Evolutionary conservation across 2,329 filamentous ascomycete species (phyloP).

Genomic region (Didymella pomorum): DNA sequence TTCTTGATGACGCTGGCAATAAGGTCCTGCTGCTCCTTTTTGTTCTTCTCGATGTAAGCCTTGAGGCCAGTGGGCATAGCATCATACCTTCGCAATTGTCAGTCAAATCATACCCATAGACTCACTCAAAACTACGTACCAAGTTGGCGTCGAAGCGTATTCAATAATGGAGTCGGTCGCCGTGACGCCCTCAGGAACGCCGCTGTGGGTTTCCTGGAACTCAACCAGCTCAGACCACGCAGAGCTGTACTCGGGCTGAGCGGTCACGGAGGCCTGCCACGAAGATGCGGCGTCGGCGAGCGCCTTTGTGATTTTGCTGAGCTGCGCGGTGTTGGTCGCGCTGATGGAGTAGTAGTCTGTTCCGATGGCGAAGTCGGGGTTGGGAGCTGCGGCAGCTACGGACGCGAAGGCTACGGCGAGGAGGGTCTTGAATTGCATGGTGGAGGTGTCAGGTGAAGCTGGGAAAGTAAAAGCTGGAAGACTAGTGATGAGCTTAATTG

Average conservation of each 20-base stretch:
- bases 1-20: constrained; percentile 7
- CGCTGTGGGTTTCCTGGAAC: constrained; percentile 18
- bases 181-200: constrained; percentile 18
- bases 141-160: constrained; percentile 17
- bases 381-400: constrained; percentile 4
- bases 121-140: constrained; percentile 4
- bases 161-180: constrained; percentile 12
- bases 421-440: constrained; percentile 10
- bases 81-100: constrained; percentile 8
- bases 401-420: constrained; percentile 9
- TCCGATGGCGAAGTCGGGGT: constrained; percentile 10
- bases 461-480: too few species aligned
- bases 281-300: background rate
- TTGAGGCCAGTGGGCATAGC: constrained; percentile 23
- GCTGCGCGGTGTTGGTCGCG: background rate
- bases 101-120: background rate
- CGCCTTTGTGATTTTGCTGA: constrained; percentile 11
- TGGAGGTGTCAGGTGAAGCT: too few species aligned
- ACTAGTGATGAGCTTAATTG: background rate
- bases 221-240: constrained; percentile 8
- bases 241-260: constrained; percentile 10
- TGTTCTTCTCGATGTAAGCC: constrained; percentile 15
- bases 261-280: constrained; percentile 15
- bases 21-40: constrained; percentile 9
- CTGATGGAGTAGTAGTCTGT: background rate